A percentile compares a stretch with the other conserved stretches of the same genome.
phyloP scores from a whole-genome alignment of 352 stramenopile genomes.

The Globisporangium cylindrosporum region DNA sequence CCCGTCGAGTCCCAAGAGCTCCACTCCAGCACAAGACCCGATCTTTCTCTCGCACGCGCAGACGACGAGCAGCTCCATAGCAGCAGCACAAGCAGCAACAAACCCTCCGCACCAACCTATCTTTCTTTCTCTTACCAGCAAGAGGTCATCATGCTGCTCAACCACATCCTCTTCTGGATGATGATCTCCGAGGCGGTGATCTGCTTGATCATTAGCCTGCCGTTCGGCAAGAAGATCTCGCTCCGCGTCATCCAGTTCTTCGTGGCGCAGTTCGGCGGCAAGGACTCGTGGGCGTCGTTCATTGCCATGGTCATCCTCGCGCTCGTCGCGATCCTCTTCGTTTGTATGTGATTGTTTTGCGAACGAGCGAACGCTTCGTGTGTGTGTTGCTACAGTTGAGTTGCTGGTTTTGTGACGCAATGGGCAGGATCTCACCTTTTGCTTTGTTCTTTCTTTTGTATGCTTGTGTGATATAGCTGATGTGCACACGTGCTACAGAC shows the following conservation, averaged over 20 bases:
- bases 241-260: conserved; percentile 62
- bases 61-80: background rate
- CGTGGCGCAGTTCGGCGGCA: conserved; percentile 34
- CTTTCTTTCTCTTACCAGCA: no score
- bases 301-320: conserved; percentile 52
- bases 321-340: conserved; percentile 64
- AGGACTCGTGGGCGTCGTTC: conserved; percentile 41
- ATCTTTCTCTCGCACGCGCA: conserved; percentile 4
- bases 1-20: background rate
- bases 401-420: background rate
- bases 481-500: conserved; percentile 67
- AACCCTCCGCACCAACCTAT: no score
- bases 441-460: background rate
- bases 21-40: background rate
- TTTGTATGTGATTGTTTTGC: conserved; percentile 43
- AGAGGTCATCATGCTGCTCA: conserved; percentile 28
- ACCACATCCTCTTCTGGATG: conserved; percentile 55
- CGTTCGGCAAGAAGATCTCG: conserved; percentile 58
- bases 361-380: background rate
- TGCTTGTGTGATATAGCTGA: conserved; percentile 39
- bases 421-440: background rate
- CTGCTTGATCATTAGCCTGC: conserved; percentile 49
- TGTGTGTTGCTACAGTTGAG: background rate
- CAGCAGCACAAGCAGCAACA: background rate
- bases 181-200: conserved; percentile 46